Evolutionary conservation across 2,329 filamentous ascomycete species (phyloP).

Genomic region (Diaporthe australafricana): DNA sequence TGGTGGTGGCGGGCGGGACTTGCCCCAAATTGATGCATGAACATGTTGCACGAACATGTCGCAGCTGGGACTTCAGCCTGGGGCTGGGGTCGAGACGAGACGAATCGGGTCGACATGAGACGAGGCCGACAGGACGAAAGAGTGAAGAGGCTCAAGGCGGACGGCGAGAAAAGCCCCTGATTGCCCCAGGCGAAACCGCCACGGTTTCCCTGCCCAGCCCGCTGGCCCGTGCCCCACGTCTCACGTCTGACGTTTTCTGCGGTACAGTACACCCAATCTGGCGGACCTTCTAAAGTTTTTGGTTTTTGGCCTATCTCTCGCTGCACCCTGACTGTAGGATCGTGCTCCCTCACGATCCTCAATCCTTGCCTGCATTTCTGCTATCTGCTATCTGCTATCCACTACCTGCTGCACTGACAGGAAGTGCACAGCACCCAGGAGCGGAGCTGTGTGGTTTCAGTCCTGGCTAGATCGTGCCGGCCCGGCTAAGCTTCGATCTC

Average conservation of each 20-base stretch:
- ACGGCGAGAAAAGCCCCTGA: constrained; percentile 14
- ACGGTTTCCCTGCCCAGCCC: constrained; percentile 26
- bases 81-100: constrained; percentile 23
- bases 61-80: constrained; percentile 19
- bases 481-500: constrained; percentile 17
- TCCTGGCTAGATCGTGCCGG: background rate
- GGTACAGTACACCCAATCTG: background rate
- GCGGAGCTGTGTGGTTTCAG: background rate
- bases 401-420: background rate
- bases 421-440: background rate
- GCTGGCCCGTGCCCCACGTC: constrained; percentile 24
- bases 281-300: background rate
- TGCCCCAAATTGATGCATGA: constrained; percentile 3
- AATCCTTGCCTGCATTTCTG: background rate
- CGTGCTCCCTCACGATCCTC: background rate
- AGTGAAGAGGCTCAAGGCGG: background rate
- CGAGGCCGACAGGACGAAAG: constrained; percentile 15
- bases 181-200: constrained; percentile 17
- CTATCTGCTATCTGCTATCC: too few species aligned
- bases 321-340: background rate
- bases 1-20: background rate
- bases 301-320: background rate
- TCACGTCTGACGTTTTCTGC: constrained; percentile 21
- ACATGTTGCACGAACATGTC: constrained; percentile 27
- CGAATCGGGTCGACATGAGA: constrained; percentile 26